Evolutionary conservation across 345 rosid genomes (phyloP), one percentile per base, ranked within the genome.

Genomic region (Gossypium thurberi): DNA sequence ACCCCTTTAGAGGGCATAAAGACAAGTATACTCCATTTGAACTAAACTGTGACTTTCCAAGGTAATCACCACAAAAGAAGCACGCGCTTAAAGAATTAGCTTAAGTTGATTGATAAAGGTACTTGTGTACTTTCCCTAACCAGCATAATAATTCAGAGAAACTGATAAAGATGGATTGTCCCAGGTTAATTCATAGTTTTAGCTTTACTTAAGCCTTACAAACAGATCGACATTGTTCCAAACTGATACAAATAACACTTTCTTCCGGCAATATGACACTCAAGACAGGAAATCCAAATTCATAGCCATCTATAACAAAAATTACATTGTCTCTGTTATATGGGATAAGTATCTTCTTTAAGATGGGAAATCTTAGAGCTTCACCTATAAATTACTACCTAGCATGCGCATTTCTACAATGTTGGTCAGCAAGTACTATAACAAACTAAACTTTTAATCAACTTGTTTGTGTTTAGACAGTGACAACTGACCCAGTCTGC

Each of bases 391-490:
- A 65, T 65, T n/a, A 65, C 55, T 13, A 37, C 46, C 13, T 17
- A 33, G 47, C 13, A 62, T 37, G 23, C 37, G 47, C 47, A 37
- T 7, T 61, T 62, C 66, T 21, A 37, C 23, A 37, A 37, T 62
- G 12, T 8, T 10, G 14, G 55, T 46, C 51, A 65, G 25, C 52
- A 65, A 46, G 70, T 14, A 46, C 43, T 67, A 48, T 26, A 48
- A 18, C 57, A 67, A 11, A 40, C 42, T 48, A 56, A 48, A 23
- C 57, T 23, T 67, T 67, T 67, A 67, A 67, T 48, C 57, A 67
- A 67, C 18, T 47, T 48, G 56, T 15, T 9, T n/a, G 21, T 20
- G 51, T 64, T 33, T 18, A 64, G 51, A 40, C 26, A 63, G 47
- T 6, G n/a, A 25, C 37, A 44, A 65, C 53, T n/a, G 9, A 46